Evolutionary conservation across 768 basidiomycete species (phyloP), one percentile per base, ranked within the genome.

Genomic region (Lentinula boryana): DNA sequence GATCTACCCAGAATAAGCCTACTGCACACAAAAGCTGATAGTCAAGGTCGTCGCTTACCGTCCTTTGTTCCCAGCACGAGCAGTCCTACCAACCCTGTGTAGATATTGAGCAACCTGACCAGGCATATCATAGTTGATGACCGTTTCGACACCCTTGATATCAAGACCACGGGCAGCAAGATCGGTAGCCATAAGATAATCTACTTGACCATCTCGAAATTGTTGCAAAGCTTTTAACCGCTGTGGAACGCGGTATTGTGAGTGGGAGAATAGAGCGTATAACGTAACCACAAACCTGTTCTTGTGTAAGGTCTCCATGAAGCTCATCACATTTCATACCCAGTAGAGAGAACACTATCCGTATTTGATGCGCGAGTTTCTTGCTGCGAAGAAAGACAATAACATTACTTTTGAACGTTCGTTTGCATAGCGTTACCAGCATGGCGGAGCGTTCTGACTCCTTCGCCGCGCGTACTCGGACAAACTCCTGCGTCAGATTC

Each of bases 51-150:
- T 10, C 38, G 76, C 88, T 65, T 64, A 93, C 92, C 95, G 84
- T 73, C 97, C 97, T 69, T 88, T 89, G 66, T 83, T 84, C 5
- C 97, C 97, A 3, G 97, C 96, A 69, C 97, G 88, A 32, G 97
- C 97, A 53, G 97, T 99, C 70, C 97, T 84, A 66, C 97, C 97
- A 23, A 98, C 96, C 62, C 97, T 90, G 72, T 99, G 97, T 35
- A 98, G 82, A 74, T 99, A 99, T 67, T 95, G 94, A 7, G 91
- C 86, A 36, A 98, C 77, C 68, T 95, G 91, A 18, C 84, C 82
- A 9, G 97, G 97, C 96, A 98, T 97, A 71, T 99, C 97, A 70
- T 95, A 98, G 73, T 99, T 99, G 71, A 99, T 95, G 63, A 99
- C 93, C 2, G 94, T 95, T 69, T 98, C 93, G 27, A 98, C 88